Base-by-base conservation (phyloP, 2,329 filamentous ascomycete genomes). In the Trichophyton mentagrophytes region DNA sequence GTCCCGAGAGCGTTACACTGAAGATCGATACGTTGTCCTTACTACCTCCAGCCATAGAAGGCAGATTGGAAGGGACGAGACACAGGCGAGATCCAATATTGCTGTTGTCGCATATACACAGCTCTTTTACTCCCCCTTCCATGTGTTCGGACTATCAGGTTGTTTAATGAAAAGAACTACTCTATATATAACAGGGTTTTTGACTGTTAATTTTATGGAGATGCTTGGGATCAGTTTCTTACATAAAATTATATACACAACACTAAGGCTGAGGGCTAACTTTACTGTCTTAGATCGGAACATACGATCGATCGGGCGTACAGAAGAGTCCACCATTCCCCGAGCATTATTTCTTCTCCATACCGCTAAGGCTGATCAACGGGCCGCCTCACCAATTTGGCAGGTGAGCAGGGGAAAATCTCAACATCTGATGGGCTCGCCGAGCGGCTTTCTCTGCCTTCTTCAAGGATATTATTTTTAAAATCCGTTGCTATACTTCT, bases 161-260 rank as follows among this genome's bases (percentile, higher is more conserved):
- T 30, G 27, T 17, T 27, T 53, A 22, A n/a, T 9, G 8, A n/a
- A n/a, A 4, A n/a, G 33, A 51, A 51, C 8, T 22, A 51, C 46
- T 51, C 51, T 55, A 55, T 55, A 55, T 55, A 55, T 51, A 55
- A 55, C 51, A 55, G 51, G 51, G 51, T 55, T 55, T 36, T 13
- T 8, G 46, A 30, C 20, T 51, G 9, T 13, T 51, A 51, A 55
- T 33, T 36, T 33, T 55, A 33, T 55, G 51, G 51, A 55, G 51
- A 33, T 36, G 27, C 22, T 11, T 3, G 17, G 51, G 51, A 20
- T 55, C 15, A 36, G 15, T 11, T 13, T 22, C 13, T 17, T 15
- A 36, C 5, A 36, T 36, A 33, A 30, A 15, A 36, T 33, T n/a
- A 20, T 25, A 51, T 51, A 13, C 46, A 25, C 22, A 22, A 2